phyloP scores from a whole-genome alignment of 1,139 yeast genomes.

The Protomyces gravidus region DNA sequence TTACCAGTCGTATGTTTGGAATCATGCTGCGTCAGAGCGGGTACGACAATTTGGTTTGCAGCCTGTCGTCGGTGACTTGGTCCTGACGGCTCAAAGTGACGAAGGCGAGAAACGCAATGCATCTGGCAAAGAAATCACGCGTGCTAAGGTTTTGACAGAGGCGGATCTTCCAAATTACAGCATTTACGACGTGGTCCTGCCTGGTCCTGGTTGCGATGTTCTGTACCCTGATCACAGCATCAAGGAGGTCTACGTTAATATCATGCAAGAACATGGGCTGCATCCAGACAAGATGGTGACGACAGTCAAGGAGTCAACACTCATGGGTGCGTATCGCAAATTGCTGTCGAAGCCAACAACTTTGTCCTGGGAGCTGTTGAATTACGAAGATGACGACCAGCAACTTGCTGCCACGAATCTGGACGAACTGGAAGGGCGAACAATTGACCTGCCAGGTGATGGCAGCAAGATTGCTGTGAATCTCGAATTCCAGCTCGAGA shows the following conservation, averaged over 20 bases:
- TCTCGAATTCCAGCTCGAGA: constrained; percentile 70
- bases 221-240: constrained; percentile 71
- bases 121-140: constrained; percentile 32
- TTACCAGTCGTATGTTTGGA: constrained; percentile 95
- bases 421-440: constrained; percentile 50
- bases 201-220: constrained; percentile 91
- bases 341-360: constrained; percentile 64
- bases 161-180: constrained; percentile 57
- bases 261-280: constrained; percentile 75
- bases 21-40: constrained; percentile 73
- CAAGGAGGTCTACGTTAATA: constrained; percentile 58
- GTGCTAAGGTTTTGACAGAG: constrained; percentile 63
- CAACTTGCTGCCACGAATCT: constrained; percentile 78
- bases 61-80: constrained; percentile 79
- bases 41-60: constrained; percentile 64
- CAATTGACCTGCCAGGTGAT: constrained; percentile 32
- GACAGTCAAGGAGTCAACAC: constrained; percentile 78
- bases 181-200: constrained; percentile 80
- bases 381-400: constrained; percentile 51
- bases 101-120: constrained; percentile 36
- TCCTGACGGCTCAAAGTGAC: constrained; percentile 41
- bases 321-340: constrained; percentile 83
- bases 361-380: constrained; percentile 60
- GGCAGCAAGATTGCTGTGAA: constrained; percentile 49
- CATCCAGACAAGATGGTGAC: constrained; percentile 83